These are phyloP conservation scores for Sporothrix luriei DNA, from an alignment of 2,329 filamentous ascomycete species.

Conservation along the genomic window DNA sequence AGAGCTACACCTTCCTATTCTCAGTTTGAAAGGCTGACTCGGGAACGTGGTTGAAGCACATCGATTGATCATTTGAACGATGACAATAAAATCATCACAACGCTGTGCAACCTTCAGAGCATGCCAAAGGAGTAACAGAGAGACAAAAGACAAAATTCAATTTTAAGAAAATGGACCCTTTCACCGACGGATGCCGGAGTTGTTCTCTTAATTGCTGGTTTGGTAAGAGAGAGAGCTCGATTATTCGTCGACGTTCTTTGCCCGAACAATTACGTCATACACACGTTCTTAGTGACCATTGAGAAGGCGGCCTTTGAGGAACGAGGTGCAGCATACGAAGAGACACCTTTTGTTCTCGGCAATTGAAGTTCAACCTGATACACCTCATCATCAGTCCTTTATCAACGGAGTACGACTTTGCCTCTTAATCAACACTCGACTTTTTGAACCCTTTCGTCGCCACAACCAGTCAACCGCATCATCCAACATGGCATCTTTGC, in stretches of 20 bases:
- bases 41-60: background rate
- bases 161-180: too few species aligned
- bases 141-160: background rate
- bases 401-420: background rate
- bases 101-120: background rate
- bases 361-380: background rate
- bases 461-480: background rate
- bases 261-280: constrained; percentile 19
- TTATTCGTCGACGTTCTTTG: too few species aligned
- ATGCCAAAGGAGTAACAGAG: background rate
- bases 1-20: background rate
- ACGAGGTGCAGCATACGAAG: background rate
- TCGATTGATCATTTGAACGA: constrained; percentile 1
- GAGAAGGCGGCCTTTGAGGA: too few species aligned
- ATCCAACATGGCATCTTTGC: constrained; percentile 9
- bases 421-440: too few species aligned
- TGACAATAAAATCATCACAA: background rate
- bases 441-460: background rate
- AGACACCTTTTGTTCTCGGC: background rate
- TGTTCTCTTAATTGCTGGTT: background rate
- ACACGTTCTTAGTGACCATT: too few species aligned
- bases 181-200: background rate
- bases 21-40: background rate
- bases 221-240: background rate
- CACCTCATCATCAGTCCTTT: background rate